Base-by-base conservation (phyloP, 1,284 basidiomycete species). In the Mycena citricolor region DNA sequence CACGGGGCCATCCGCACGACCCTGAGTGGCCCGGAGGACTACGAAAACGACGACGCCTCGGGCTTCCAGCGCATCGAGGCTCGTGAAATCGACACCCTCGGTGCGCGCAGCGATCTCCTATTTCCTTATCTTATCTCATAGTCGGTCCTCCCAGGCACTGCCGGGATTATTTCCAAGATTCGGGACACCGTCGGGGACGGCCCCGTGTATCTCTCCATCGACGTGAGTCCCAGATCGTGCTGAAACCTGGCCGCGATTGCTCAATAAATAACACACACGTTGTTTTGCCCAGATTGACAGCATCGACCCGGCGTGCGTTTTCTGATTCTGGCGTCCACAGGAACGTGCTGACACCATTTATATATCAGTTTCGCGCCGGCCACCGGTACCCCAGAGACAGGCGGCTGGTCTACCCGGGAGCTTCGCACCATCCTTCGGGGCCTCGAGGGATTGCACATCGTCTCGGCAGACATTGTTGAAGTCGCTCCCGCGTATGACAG, bases 381-480 rank as follows among this genome's bases (percentile, higher is more conserved):
- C 0, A 54, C 84, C 5, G 83, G 83, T n/a, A 86, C 81, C 1
- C 71, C 71, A 7, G 83, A 85, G 63, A 83, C 81, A 1, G 82
- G 79, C 26, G 85, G 85, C 13, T 87, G 85, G 83, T 81, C 84
- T 4, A 86, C 85, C 12, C 77, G 86, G 48, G 85, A 88, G 63
- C 64, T 89, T 40, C 78, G 83, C 33, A 78, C 82, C 10, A 88
- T 90, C 55, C 61, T 89, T 42, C 71, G 86, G 28, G 86, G 86
- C 23, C 66, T 90, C 12, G 81, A 83, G 49, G 86, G 86, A 23
- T 65, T 89, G 46, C 69, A 79, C 48, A 81, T 88, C 48, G 81
- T 88, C 38, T 86, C 81, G 31, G 87, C 85, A 6, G 88, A 90
- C 59, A 80, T 90, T 39, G 87, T 90, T 32, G 87, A 90, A 61